Evolutionary conservation across 768 basidiomycete species (phyloP).

Genomic region (Russula griseocarnosa): DNA sequence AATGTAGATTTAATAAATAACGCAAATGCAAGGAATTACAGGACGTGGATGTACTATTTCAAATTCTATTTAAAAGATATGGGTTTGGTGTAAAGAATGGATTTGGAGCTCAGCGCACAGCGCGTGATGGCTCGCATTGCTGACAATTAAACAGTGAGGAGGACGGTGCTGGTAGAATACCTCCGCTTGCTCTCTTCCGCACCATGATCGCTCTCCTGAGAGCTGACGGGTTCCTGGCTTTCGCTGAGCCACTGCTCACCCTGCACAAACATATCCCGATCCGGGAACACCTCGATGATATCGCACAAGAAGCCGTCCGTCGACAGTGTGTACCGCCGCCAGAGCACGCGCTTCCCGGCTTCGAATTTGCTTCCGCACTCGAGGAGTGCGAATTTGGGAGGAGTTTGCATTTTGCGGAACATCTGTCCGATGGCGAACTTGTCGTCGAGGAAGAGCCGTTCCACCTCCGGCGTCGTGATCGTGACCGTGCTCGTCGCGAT

Average conservation of each 20-base stretch:
- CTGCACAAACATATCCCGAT: constrained; percentile 58
- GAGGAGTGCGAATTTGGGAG: constrained; percentile 56
- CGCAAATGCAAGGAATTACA: no score
- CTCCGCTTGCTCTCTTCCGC: constrained; percentile 21
- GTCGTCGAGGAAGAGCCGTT: constrained; percentile 64
- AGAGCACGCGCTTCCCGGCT: constrained; percentile 36
- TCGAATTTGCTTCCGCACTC: constrained; percentile 43
- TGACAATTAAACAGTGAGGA: constrained; percentile 3
- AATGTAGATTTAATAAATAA: neutral
- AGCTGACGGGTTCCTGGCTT: neutral
- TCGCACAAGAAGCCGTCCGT: constrained; percentile 60
- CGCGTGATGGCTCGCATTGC: no score
- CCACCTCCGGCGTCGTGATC: constrained; percentile 52
- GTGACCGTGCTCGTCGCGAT: constrained; percentile 63
- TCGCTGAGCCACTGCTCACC: constrained; percentile 55
- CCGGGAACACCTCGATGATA: constrained; percentile 66
- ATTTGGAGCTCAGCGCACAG: neutral
- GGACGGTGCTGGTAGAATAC: constrained; percentile 15
- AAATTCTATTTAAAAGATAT: no score
- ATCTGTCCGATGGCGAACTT: constrained; percentile 68
- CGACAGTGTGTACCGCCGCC: constrained; percentile 56
- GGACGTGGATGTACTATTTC: no score
- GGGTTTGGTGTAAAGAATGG: no score
- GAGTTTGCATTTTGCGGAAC: constrained; percentile 50
- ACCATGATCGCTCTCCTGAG: neutral